These are phyloP conservation scores for Sarcomyxa edulis DNA, from an alignment of 768 basidiomycete species.

Conservation along the genomic window DNA sequence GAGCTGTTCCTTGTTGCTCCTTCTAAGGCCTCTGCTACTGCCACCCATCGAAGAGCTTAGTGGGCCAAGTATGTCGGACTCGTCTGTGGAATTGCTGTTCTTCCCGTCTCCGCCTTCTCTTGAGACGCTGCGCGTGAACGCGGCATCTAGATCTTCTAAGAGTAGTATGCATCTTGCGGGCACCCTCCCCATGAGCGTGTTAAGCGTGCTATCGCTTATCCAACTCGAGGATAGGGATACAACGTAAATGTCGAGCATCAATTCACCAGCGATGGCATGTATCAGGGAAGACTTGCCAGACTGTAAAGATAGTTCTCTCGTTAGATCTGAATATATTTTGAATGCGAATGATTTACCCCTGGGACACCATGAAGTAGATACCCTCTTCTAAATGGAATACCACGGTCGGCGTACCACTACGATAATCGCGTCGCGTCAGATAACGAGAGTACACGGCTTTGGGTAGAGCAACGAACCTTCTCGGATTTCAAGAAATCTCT, in stretches of 20 bases:
- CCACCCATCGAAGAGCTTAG: too few relatives aligned
- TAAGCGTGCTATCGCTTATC: slow-evolving; percentile 85
- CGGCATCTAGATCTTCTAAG: slow-evolving; percentile 88
- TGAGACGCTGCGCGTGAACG: slow-evolving; percentile 72
- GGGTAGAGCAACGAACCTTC: slow-evolving; percentile 42
- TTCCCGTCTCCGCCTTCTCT: too few relatives aligned
- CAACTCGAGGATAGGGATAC: slow-evolving; percentile 81
- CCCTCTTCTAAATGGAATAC: slow-evolving; percentile 87
- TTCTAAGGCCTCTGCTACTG: slow-evolving; percentile 38
- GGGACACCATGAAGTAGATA: slow-evolving; percentile 82
- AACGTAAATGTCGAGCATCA: slow-evolving; percentile 90
- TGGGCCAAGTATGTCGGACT: slow-evolving; percentile 10
- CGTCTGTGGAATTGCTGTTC: too few relatives aligned
- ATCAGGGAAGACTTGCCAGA: slow-evolving; percentile 86
- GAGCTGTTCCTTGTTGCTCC: slow-evolving; percentile 49
- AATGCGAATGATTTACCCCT: too few relatives aligned
- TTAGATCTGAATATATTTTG: too few relatives aligned
- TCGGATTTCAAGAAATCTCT: slow-evolving; percentile 81
- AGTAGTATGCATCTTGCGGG: slow-evolving; percentile 83
- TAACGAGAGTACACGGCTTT: slow-evolving; percentile 2
- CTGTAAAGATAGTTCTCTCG: too few relatives aligned
- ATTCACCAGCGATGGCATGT: slow-evolving; percentile 81
- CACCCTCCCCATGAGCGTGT: slow-evolving; percentile 82
- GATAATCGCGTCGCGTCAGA: slow-evolving; percentile 3
- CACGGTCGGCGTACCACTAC: slow-evolving; percentile 90